Evolutionary conservation across 768 basidiomycete species (phyloP), one percentile per base, ranked within the genome.

Genomic region (Xerocomellus amylosporus): DNA sequence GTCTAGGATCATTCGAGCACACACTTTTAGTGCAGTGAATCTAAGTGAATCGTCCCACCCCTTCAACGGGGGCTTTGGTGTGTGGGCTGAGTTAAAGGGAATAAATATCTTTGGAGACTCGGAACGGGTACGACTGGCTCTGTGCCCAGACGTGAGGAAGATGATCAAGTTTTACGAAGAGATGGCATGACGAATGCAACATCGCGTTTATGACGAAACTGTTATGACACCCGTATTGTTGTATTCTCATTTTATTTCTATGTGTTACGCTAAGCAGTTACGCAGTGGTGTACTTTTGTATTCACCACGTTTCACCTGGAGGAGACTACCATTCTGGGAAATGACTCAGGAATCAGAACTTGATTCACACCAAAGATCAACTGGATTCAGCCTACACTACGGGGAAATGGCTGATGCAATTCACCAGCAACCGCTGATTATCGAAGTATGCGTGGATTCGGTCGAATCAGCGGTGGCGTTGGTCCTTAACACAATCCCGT

Each of bases 381-480:
- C 24, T 28, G 8, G 13, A 14, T 20, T 17, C 44, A 26, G 6
- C 5, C 24, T 17, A 53, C 36, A 10, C 43, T 26, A 15, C 31
- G n/a, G 30, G 10, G 24, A 53, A 31, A 66, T 61, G 56, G 45
- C 13, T 15, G 28, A 51, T 28, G 28, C 28, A 26, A 46, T 30
- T 40, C 34, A 37, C 19, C 37, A 48, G n/a, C 64, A 3, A n/a
- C 41, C 46, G 17, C 38, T 64, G 5, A 39, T 42, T 0, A 67
- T 86, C 46, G 86, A 88, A 73, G 83, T 90, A 44, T 90, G 90
- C 64, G 75, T 91, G 40, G 90, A 91, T 70, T 90, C 88, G 8
- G 77, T 87, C 20, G 81, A 83, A 58, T 89, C 88, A 7, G 87
- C 89, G 19, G 59, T 80, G 51, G 79, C 78, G 87, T 89, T 36